Base-by-base conservation (phyloP, 192 early-diverging fungal species). In the Chytriomyces confervae region DNA sequence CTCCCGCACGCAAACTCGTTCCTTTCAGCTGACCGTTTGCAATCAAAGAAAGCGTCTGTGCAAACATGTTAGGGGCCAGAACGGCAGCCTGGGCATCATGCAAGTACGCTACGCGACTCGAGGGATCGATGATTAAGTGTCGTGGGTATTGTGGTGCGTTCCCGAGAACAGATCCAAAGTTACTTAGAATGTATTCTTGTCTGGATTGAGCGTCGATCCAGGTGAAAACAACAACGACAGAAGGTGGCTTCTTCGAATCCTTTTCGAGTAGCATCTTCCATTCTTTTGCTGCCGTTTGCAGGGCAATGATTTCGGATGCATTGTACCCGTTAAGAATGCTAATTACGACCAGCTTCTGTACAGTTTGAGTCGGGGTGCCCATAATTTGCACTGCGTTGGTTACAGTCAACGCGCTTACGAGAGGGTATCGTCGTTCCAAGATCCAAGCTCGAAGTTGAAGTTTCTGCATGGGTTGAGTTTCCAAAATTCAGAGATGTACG, bases 321-420 rank as follows among this genome's bases (percentile, higher is more conserved):
- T 13, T 3, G 24, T 23, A 16, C 45, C 18, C 82, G 78, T 89
- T 83, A 13, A 94, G 80, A 3, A 94, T 72, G 3, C 84, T 88
- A 71, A 95, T 77, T 0, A 93, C 85, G 3, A 94, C 79, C 60
- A 88, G 83, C 68, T 91, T 88, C 53, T 57, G 53, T 44, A 5
- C 16, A 27, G 23, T 16, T 20, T 60, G 51, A 20, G 20, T 2
- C 13, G 53, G 13, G 66, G 86, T 87, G 45, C 89, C 86, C 78
- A 95, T 84, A 77, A 93, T 85, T 0, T 87, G 82, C 46, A 89
- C 88, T 3, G 90, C 81, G 78, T 94, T 95, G 20, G 85, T 82
- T 61, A 87, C 85, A 7, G 77, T 85, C 18, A 95, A 72, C 44
- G 84, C 76, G 2, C 91, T 84, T 18, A 93, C 86, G 61, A 79